Evolutionary conservation across 495 filamentous ascomycete species (phyloP), one percentile per base, ranked within the genome.

Genomic region (Talaromyces nanjingensis): DNA sequence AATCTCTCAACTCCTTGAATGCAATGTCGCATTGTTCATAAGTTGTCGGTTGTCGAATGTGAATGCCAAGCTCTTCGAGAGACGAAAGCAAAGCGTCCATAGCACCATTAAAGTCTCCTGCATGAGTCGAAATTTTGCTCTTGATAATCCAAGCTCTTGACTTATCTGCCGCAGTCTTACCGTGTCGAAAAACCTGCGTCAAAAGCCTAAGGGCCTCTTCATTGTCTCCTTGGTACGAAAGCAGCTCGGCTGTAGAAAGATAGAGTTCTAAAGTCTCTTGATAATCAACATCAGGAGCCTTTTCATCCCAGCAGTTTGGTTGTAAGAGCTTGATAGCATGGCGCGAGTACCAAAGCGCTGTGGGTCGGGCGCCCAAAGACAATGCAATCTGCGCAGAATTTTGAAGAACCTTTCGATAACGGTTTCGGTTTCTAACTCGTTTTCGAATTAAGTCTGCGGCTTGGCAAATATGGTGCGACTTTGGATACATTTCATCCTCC

Each of bases 241-340:
- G 84, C 73, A 88, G 90, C 71, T 96, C 91, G n/a, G 91, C 89
- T 3, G 90, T 84, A 65, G 88, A 83, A 9, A 87, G 84, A 69
- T 89, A 86, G 14, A 96, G 74, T 59, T 86, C 82, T 54, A 93
- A 76, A 0, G 90, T 94, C 73, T 96, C 91, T n/a, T 91, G 85
- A 66, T 96, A 96, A 62, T 86, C 86, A 1, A 90, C 86, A 71
- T 96, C 92, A n/a, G 81, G 77, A 25, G 72, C 69, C 9, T 77
- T 78, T 27, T 90, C 89, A 63, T 84, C 80, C 92, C 92, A 97
- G 1, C 89, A 87, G 62, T 91, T 74, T 18, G 86, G 76, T 70
- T 94, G 91, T 25, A 97, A 82, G 29, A 97, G 80, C n/a, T 79
- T 80, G 57, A 96, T 83, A 64, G 89, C 90, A 67, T 84, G 82